Conservation (phyloP, 345 rosid species). For the Atalantia buxifolia region DNA sequence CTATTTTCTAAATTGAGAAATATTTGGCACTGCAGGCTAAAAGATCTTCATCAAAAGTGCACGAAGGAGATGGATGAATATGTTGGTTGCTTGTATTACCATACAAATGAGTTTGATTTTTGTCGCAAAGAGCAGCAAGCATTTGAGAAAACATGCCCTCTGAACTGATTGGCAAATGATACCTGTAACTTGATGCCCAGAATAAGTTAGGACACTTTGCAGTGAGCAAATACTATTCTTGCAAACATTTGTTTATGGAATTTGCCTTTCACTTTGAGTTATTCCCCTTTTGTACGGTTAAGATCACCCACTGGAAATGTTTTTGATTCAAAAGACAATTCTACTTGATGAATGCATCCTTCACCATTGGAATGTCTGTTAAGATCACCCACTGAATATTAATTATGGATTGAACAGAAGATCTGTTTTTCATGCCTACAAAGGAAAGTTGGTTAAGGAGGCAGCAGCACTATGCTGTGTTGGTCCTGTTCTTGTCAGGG, state of each 20-base stretch:
- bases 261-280: background rate
- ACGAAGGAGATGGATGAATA: slow-evolving; percentile 88
- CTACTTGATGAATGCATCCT: background rate
- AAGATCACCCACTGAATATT: too few relatives aligned
- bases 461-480: background rate
- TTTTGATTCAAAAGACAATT: background rate
- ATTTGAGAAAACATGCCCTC: slow-evolving; percentile 90
- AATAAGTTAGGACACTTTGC: slow-evolving; percentile 45
- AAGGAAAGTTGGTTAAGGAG: background rate
- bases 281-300: background rate
- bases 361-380: background rate
- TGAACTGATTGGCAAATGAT: slow-evolving; percentile 46
- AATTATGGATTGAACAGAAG: background rate
- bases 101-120: slow-evolving; percentile 88
- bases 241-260: slow-evolving; percentile 4
- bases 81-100: slow-evolving; percentile 95
- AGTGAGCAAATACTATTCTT: slow-evolving; percentile 29
- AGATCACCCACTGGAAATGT: slow-evolving; percentile 3
- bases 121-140: slow-evolving; percentile 97
- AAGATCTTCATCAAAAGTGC: slow-evolving; percentile 89
- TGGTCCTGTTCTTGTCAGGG: background rate
- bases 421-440: background rate
- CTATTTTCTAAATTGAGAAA: slow-evolving; percentile 10
- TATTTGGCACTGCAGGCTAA: slow-evolving; percentile 53
- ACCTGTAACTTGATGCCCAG: slow-evolving; percentile 5